A percentile compares a stretch with the other conserved stretches of the same genome.
Conservation (phyloP, 2,329 filamentous ascomycete genomes). For the Aspergillus novofumigatus region DNA sequence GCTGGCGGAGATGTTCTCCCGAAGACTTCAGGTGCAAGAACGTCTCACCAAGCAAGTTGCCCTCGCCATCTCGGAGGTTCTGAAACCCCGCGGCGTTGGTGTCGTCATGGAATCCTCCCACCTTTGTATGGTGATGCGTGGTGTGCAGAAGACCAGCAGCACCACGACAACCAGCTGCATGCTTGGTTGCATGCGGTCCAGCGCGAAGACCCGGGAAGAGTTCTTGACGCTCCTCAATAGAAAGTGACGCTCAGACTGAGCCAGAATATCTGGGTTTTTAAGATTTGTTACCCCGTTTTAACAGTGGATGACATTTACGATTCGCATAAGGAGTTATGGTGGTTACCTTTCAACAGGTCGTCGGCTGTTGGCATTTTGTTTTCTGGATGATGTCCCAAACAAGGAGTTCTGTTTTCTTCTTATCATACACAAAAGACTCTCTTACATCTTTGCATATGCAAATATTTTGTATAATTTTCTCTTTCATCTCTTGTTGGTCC, state of each 20-base stretch:
- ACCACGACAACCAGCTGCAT: constrained; percentile 95
- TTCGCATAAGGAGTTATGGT: constrained; percentile 32
- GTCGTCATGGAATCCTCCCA: constrained; percentile 98
- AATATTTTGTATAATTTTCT: constrained; percentile 3
- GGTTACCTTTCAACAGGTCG: constrained; percentile 41
- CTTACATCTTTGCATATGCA: neutral
- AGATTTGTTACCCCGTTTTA: constrained; percentile 17
- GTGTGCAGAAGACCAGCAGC: constrained; percentile 86
- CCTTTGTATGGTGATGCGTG: constrained; percentile 98
- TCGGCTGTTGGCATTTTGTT: constrained; percentile 20
- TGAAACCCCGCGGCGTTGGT: constrained; percentile 89
- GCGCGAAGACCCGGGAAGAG: constrained; percentile 91
- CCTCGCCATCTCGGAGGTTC: constrained; percentile 84
- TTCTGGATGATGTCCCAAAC: neutral
- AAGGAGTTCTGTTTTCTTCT: constrained; percentile 10
- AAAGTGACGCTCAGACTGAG: constrained; percentile 27
- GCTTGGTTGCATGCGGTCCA: constrained; percentile 89
- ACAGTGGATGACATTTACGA: constrained; percentile 24
- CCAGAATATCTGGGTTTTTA: constrained; percentile 11
- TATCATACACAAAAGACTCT: constrained; percentile 7
- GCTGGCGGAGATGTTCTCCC: constrained; percentile 94
- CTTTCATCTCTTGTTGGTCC: neutral
- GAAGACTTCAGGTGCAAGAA: constrained; percentile 92
- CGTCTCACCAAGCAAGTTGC: constrained; percentile 94
- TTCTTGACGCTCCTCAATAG: constrained; percentile 78